A percentile compares a stretch with the other conserved stretches of the same genome.
Conservation (phyloP, 139 green algal genomes). For the Desmodesmus armatus region DNA sequence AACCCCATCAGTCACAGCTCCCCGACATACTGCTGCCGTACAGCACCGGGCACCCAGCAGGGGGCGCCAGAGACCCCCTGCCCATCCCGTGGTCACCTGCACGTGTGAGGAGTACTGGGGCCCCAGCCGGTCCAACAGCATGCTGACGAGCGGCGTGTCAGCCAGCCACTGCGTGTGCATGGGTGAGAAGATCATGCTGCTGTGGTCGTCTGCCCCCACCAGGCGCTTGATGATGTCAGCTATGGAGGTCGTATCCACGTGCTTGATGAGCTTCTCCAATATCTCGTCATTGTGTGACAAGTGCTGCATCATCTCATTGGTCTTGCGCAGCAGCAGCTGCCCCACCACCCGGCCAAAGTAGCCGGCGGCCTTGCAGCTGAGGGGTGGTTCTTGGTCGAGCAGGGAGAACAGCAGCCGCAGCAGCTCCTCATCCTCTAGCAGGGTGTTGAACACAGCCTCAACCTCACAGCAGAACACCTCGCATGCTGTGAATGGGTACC, state of each 20-base stretch:
- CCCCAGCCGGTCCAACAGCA: constrained; percentile 68
- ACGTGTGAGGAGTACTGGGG: constrained; percentile 15
- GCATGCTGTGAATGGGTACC: constrained; percentile 96
- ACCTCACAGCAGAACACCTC: constrained; percentile 98
- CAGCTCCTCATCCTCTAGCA: constrained; percentile 84
- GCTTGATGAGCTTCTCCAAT: constrained; percentile 64
- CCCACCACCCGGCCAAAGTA: constrained; percentile 95
- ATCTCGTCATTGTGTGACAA: constrained; percentile 57
- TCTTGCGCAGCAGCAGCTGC: constrained; percentile 82
- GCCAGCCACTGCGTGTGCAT: constrained; percentile 77
- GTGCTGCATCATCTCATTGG: constrained; percentile 78
- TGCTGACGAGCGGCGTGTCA: constrained; percentile 78
- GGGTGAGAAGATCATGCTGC: constrained; percentile 64
- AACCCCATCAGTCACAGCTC: too few relatives aligned
- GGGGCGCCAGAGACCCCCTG: too few relatives aligned
- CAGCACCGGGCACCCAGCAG: too few relatives aligned
- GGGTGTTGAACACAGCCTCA: constrained; percentile 91
- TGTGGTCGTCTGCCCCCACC: constrained; percentile 89
- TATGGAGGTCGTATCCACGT: constrained; percentile 85
- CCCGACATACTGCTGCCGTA: too few relatives aligned
- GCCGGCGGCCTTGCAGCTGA: constrained; percentile 86
- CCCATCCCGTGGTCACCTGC: too few relatives aligned
- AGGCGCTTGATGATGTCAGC: constrained; percentile 89
- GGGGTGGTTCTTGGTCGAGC: constrained; percentile 68
- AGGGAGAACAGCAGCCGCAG: constrained; percentile 88